Evolutionary conservation across 2,329 filamentous ascomycete genomes (phyloP).

Genomic region (Xylaria sp.): DNA sequence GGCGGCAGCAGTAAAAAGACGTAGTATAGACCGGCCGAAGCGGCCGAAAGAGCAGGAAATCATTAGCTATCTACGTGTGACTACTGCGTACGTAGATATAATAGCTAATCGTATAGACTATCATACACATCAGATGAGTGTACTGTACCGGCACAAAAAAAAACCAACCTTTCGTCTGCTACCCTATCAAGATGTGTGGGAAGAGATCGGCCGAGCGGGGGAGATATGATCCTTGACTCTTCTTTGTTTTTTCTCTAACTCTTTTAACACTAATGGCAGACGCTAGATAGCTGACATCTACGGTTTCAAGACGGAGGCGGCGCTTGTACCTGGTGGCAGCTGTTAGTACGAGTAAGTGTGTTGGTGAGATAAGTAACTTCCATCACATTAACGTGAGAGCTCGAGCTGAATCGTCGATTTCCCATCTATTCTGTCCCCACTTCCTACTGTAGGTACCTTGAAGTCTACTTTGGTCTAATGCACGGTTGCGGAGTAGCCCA

Average conservation of each 20-base stretch:
- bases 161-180: background rate
- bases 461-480: background rate
- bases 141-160: background rate
- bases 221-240: background rate
- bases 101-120: background rate
- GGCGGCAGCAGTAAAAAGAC: background rate
- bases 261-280: background rate
- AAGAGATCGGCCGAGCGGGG: constrained; percentile 12
- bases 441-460: background rate
- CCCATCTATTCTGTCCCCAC: background rate
- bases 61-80: background rate
- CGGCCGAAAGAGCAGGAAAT: background rate
- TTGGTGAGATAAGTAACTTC: background rate
- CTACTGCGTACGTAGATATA: background rate
- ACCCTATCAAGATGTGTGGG: background rate
- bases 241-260: no score
- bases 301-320: background rate
- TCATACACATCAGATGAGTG: background rate
- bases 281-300: background rate
- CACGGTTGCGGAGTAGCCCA: constrained; percentile 21
- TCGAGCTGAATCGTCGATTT: constrained; percentile 23
- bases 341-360: background rate
- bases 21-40: background rate
- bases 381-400: background rate
- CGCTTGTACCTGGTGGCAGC: constrained; percentile 18